Evolutionary conservation across 1,284 basidiomycete genomes (phyloP).

Genomic region (Acaromyces ingoldii): DNA sequence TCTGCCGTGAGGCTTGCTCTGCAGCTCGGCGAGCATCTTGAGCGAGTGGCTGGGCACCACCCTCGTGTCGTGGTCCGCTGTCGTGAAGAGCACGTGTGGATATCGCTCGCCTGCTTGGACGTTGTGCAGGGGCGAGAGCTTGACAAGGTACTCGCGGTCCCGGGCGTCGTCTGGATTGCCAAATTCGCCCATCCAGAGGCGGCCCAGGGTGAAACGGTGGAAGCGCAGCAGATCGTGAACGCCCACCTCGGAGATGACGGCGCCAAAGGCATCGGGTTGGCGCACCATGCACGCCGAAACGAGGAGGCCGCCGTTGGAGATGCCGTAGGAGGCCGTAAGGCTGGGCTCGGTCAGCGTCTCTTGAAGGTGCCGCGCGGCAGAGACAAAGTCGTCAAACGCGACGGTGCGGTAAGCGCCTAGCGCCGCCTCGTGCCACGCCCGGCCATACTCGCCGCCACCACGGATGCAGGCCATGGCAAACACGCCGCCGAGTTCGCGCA

Average conservation of each 20-base stretch:
- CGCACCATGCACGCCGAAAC: background rate
- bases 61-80: conserved; percentile 38
- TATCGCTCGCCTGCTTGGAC: background rate
- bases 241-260: background rate
- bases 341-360: background rate
- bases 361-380: background rate
- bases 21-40: conserved; percentile 46
- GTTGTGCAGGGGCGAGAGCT: background rate
- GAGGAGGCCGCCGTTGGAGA: background rate
- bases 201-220: background rate
- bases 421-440: conserved; percentile 53
- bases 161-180: background rate
- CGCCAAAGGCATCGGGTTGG: background rate
- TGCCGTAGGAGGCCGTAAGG: background rate
- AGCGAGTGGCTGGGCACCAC: conserved; percentile 46
- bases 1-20: conserved; percentile 4
- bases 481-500: background rate
- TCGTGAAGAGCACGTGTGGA: background rate
- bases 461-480: background rate
- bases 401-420: background rate
- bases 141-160: background rate
- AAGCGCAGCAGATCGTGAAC: background rate
- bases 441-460: conserved; percentile 58
- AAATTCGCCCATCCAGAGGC: background rate
- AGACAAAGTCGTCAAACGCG: background rate